Base-by-base conservation (phyloP, 805 yeast genomes). In the Zygosaccharomyces kombuchaensis region DNA sequence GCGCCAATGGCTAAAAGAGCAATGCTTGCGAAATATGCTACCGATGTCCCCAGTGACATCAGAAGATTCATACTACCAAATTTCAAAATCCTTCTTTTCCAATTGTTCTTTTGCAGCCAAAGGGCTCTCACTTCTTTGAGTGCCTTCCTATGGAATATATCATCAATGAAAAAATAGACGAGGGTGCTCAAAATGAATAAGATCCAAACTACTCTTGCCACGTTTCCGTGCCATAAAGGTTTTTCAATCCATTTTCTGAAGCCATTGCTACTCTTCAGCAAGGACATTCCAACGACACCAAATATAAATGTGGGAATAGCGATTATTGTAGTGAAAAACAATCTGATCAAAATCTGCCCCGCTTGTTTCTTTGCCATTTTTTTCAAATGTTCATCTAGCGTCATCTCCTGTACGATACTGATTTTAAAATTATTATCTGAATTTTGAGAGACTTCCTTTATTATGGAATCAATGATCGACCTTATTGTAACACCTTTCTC, bases 11-110 rank as follows among this genome's bases (percentile, higher is more conserved):
- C 70, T 9, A 84, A 63, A 36, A 82, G 63, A 0, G 76, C 80
- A 34, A 85, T 72, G 57, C 87, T 81, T 4, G 87, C 77, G 60
- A 82, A 73, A 59, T 84, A 85, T 1, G 91, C 79, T 17, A 85
- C 80, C 0, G 84, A 66, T 0, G 91, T 85, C 9, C 93, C 93
- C 39, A 84, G 63, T 40, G 78, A 73, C 82, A 85, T 81, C 52
- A 85, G 72, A 51, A 84, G 60, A 58, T 77, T 84, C 91, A 85
- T 85, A 2, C 89, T 82, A 2, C 95, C 95, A 62, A 85, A 85
- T 54, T 75, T 74, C 51, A 84, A 74, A 12, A 84, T 50, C 34
- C 89, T 67, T 51, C 77, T 72, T 17, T 59, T 67, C 74, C 81
- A 78, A 1, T 81, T 66, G 37, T 77, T 80, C 30, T 75, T 75